Evolutionary conservation across 148 eudicot genomes (phyloP), one percentile per base, ranked within the genome.

Genomic region (Diospyros lotus): DNA sequence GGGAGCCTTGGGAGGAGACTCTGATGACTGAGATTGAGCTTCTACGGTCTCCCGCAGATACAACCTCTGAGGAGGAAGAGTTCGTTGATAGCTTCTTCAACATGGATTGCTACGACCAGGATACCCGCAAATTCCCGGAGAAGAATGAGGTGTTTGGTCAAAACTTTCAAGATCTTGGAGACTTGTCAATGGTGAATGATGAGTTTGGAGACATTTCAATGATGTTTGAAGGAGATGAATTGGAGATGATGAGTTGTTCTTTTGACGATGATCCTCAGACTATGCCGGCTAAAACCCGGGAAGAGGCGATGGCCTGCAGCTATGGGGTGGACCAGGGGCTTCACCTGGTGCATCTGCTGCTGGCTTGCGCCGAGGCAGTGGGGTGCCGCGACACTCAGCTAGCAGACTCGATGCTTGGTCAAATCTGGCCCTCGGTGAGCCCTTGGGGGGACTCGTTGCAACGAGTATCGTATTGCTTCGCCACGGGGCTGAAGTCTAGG

Each of bases 291-390:
- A 28, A 28, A 28, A 28, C 28, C 28, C 59, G 59, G 12, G 59
- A 3, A 55, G 3, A 6, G 2, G 59, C 59, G 59, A 10, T 14
- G 59, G 53, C 4, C n/a, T 4, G 61, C 71, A 71, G 43, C 13
- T 28, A 48, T 44, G 72, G 60, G 45, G 78, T 72, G 14, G 83
- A 84, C 63, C 68, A 79, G 48, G 85, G 87, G 69, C 85, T 85
- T 28, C 79, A 77, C 2, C 44, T 85, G 10, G 87, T 85, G 42
- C 87, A 85, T 43, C 55, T 80, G 54, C 42, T 85, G 62, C 58
- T 85, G 56, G 87, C 85, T 28, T 85, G 85, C 55, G 87, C 87
- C 1, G 87, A 85, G 83, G 85, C 85, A 2, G 81, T 85, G 13
- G 87, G 85, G 12, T 85, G 87, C 58, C 79, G 87, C 60, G 85